Base-by-base conservation (phyloP, 345 rosid species). In the Clarkia xantiana region DNA sequence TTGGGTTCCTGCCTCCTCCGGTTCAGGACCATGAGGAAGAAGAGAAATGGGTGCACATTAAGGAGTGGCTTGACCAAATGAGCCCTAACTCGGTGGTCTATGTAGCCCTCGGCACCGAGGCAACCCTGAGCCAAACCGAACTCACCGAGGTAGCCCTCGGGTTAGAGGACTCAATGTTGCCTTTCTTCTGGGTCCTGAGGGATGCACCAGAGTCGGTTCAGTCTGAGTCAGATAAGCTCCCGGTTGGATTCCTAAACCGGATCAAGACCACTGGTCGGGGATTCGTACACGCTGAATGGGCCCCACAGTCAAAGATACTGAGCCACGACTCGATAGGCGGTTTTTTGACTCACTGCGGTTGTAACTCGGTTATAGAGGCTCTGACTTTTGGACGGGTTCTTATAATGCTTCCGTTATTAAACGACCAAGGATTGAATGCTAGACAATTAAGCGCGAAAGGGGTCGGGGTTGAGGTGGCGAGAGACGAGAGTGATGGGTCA, bases 161-260 rank as follows among this genome's bases (percentile, higher is more conserved):
- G 51, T 42, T 72, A 47, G 81, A 76, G 41, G 23, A n/a, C 11
- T 67, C 76, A 10, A 49, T 52, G 44, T 46, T 62, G 39, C 69
- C 75, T 14, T 76, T 76, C 59, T 67, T 76, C 0, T 76, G 76
- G 78, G 71, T 57, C 25, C 52, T 72, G 0, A 59, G 68, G 49
- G 60, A 59, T 38, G 52, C 22, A 10, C 48, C 36, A 0, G 72
- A 62, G 38, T 56, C 3, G 7, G 48, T 66, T 11, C 65, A 64
- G 15, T 47, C 46, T 1, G 76, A 67, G 41, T 6, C 42, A 15
- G 40, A 44, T 1, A 54, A 48, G 18, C 56, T 72, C 6, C 76
- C 74, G 0, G 40, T 10, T 4, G 76, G 76, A 8, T 71, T 76
- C 15, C 58, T 61, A 9, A 67, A 71, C 16, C 48, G 73, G 5